These are phyloP conservation scores for Aschersonia sp. DNA, from an alignment of 2,329 filamentous ascomycete genomes.

Conservation along the genomic window DNA sequence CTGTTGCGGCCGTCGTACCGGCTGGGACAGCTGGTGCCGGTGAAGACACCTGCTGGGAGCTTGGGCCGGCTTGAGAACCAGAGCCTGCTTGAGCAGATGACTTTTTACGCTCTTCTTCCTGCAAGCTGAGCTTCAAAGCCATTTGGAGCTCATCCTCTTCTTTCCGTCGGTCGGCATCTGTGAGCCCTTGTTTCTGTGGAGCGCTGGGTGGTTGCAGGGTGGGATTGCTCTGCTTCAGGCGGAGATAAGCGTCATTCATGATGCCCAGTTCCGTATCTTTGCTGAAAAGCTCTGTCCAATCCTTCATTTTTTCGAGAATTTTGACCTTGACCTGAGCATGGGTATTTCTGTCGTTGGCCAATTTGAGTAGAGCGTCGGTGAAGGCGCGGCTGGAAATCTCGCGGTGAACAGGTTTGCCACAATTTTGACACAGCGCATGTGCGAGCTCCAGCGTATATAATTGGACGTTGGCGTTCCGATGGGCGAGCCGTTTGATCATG, in stretches of 20 bases:
- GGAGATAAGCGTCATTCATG: slow-evolving; percentile 90
- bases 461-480: slow-evolving; percentile 92
- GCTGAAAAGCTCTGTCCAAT: slow-evolving; percentile 91
- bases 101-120: slow-evolving; percentile 62
- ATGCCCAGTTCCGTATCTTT: slow-evolving; percentile 84
- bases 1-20: slow-evolving; percentile 88
- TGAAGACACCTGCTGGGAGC: slow-evolving; percentile 25
- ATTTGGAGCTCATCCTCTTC: slow-evolving; percentile 97
- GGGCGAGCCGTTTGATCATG: slow-evolving; percentile 81
- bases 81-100: slow-evolving; percentile 19
- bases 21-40: slow-evolving; percentile 45
- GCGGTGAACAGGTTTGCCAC: slow-evolving; percentile 71
- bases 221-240: slow-evolving; percentile 72
- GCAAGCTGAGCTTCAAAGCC: slow-evolving; percentile 81
- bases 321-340: slow-evolving; percentile 94
- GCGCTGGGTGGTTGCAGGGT: slow-evolving; percentile 84
- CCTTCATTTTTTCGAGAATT: slow-evolving; percentile 90
- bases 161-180: slow-evolving; percentile 77
- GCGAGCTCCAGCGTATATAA: slow-evolving; percentile 89
- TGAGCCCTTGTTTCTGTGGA: slow-evolving; percentile 83
- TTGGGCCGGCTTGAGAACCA: slow-evolving; percentile 18
- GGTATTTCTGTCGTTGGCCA: slow-evolving; percentile 89
- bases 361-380: slow-evolving; percentile 79
- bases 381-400: slow-evolving; percentile 85
- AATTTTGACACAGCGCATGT: slow-evolving; percentile 86